Percentiles rank a stretch among this genome's conserved stretches.
These are phyloP conservation scores for Neospermospora avenae DNA, from an alignment of 2,329 filamentous ascomycete genomes.

Conservation along the genomic window DNA sequence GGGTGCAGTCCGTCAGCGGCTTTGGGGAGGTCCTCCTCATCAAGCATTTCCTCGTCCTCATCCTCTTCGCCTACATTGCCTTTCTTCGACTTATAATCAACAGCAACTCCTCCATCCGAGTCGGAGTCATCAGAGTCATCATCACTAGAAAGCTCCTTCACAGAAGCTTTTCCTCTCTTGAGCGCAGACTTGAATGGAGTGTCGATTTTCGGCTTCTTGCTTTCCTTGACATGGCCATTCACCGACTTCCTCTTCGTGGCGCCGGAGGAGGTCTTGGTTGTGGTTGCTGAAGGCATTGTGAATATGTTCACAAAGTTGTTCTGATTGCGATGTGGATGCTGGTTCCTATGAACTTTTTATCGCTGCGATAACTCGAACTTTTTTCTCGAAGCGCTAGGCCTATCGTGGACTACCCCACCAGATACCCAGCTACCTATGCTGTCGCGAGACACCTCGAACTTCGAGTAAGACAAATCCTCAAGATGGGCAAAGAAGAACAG, in stretches of 20 bases:
- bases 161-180: slow-evolving; percentile 28
- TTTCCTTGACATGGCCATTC: slow-evolving; percentile 41
- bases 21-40: slow-evolving; percentile 37
- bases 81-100: slow-evolving; percentile 10
- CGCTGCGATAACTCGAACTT: slow-evolving; percentile 2
- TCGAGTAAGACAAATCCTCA: slow-evolving; percentile 23
- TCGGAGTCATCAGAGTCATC: slow-evolving; percentile 37
- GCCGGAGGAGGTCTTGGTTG: slow-evolving; percentile 44
- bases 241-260: slow-evolving; percentile 57
- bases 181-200: slow-evolving; percentile 12
- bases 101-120: slow-evolving; percentile 32
- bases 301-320: slow-evolving; percentile 4
- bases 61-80: slow-evolving; percentile 19
- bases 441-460: neutral
- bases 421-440: neutral
- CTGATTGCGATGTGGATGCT: too few species aligned
- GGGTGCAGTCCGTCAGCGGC: slow-evolving; percentile 36
- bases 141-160: slow-evolving; percentile 38
- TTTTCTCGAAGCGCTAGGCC: slow-evolving; percentile 14
- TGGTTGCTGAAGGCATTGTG: slow-evolving; percentile 34
- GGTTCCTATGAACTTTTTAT: too few species aligned
- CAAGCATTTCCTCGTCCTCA: slow-evolving; percentile 36
- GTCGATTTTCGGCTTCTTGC: slow-evolving; percentile 50
- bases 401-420: slow-evolving; percentile 2
- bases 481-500: slow-evolving; percentile 80